phyloP scores from a whole-genome alignment of 2,329 filamentous ascomycete genomes.

The Verticillium dahliae region DNA sequence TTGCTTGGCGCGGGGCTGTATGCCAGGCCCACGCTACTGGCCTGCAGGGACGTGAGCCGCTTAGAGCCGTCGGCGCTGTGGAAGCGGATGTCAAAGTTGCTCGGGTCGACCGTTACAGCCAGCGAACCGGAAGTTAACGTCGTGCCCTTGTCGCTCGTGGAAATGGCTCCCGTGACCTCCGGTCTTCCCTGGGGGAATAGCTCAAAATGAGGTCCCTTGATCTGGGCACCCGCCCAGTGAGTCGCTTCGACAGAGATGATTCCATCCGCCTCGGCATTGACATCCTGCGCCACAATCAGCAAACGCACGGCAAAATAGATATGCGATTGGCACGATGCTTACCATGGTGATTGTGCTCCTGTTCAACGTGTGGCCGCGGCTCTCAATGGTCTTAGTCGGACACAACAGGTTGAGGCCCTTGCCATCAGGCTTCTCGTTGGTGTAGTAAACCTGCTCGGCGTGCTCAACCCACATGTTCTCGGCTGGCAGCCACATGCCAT shows the following conservation, averaged over 20 bases:
- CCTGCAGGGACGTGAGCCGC: slow-evolving; percentile 29
- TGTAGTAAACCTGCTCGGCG: slow-evolving; percentile 55
- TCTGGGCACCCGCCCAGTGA: slow-evolving; percentile 30
- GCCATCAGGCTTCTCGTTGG: slow-evolving; percentile 35
- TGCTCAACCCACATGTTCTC: slow-evolving; percentile 57
- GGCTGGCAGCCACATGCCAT: slow-evolving; percentile 56
- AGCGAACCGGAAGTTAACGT: slow-evolving; percentile 27
- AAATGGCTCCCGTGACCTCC: slow-evolving; percentile 17
- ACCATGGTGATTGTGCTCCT: slow-evolving; percentile 40
- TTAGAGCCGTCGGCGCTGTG: slow-evolving; percentile 27
- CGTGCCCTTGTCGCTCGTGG: slow-evolving; percentile 25
- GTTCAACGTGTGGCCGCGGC: slow-evolving; percentile 50
- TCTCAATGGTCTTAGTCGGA: slow-evolving; percentile 45
- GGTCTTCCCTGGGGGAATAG: slow-evolving; percentile 29
- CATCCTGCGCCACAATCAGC: slow-evolving; percentile 13
- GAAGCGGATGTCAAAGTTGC: slow-evolving; percentile 31
- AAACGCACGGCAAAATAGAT: background rate
- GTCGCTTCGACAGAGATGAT: slow-evolving; percentile 31
- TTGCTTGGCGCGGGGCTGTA: slow-evolving; percentile 24
- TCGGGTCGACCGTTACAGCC: slow-evolving; percentile 25
- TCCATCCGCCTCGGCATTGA: slow-evolving; percentile 29
- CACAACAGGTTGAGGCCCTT: slow-evolving; percentile 48
- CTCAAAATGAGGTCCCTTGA: slow-evolving; percentile 30
- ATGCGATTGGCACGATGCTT: background rate
- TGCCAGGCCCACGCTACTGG: slow-evolving; percentile 31